Percentiles rank a stretch among this genome's conserved stretches.
phyloP scores from a whole-genome alignment of 306 rosid genomes.

The Pachyrhizus erosus region DNA sequence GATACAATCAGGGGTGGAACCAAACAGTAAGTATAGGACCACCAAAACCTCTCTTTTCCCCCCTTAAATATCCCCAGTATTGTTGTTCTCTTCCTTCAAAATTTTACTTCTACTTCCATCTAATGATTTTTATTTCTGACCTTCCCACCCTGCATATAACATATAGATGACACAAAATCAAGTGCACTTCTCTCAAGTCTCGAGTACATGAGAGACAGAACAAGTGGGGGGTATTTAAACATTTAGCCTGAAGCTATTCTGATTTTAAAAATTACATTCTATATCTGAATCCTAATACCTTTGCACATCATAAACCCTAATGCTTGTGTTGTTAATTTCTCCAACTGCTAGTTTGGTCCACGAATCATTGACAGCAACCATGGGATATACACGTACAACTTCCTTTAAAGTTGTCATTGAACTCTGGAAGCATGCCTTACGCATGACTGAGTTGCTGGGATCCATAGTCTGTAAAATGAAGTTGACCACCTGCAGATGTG shows the following conservation, averaged over 20 bases:
- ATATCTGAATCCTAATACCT: slow-evolving; percentile 58
- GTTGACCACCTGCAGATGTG: slow-evolving; percentile 81
- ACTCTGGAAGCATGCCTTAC: slow-evolving; percentile 86
- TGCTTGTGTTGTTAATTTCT: slow-evolving; percentile 72
- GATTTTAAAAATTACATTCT: slow-evolving; percentile 12
- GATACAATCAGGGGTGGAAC: slow-evolving; percentile 2
- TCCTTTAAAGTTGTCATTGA: slow-evolving; percentile 90
- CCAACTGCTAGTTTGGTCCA: slow-evolving; percentile 96
- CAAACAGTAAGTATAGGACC: slow-evolving; percentile 6
- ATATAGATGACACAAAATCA: slow-evolving; percentile 40
- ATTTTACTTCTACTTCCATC: slow-evolving; percentile 19
- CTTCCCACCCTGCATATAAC: slow-evolving; percentile 18
- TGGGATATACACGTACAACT: slow-evolving; percentile 83
- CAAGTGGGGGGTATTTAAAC: slow-evolving; percentile 9
- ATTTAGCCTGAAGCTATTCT: slow-evolving; percentile 33
- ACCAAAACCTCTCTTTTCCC: slow-evolving; percentile 8
- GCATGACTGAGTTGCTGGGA: slow-evolving; percentile 95
- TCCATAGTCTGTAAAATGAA: slow-evolving; percentile 92
- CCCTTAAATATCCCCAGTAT: not conserved
- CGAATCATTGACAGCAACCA: slow-evolving; percentile 88
- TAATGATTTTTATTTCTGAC: slow-evolving; percentile 11
- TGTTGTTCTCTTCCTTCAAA: slow-evolving; percentile 16
- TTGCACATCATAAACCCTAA: slow-evolving; percentile 91
- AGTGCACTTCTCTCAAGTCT: slow-evolving; percentile 31
- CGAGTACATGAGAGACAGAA: slow-evolving; percentile 20